These are phyloP conservation scores for Phytophthora pinifolia DNA, from an alignment of 352 stramenopile species.

Conservation along the genomic window DNA sequence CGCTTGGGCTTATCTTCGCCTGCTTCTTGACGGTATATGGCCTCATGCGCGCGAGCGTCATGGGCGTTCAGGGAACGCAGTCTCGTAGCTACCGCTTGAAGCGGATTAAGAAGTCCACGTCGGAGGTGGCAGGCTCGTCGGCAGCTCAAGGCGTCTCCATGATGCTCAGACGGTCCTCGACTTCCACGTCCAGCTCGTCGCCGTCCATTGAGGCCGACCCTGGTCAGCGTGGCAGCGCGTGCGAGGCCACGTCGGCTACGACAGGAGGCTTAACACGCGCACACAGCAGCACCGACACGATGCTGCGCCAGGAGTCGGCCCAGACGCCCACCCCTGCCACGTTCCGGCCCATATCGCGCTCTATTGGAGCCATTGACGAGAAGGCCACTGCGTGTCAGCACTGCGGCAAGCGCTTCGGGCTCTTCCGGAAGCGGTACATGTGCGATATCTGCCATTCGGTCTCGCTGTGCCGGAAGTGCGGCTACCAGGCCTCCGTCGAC, in stretches of 20 bases:
- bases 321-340: slow-evolving; percentile 14
- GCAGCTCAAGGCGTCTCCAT: slow-evolving; percentile 20
- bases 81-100: slow-evolving; percentile 52
- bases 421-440: slow-evolving; percentile 55
- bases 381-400: slow-evolving; percentile 41
- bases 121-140: slow-evolving; percentile 16
- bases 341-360: slow-evolving; percentile 30
- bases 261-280: slow-evolving; percentile 17
- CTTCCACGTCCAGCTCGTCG: slow-evolving; percentile 36
- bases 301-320: slow-evolving; percentile 11
- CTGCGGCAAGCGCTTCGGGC: slow-evolving; percentile 63
- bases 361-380: slow-evolving; percentile 25
- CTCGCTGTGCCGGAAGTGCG: slow-evolving; percentile 59
- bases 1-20: slow-evolving; percentile 47
- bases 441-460: slow-evolving; percentile 62
- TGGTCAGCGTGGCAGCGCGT: slow-evolving; percentile 26
- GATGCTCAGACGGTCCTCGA: slow-evolving; percentile 28
- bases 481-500: slow-evolving; percentile 46
- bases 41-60: slow-evolving; percentile 53
- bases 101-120: slow-evolving; percentile 49
- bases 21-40: slow-evolving; percentile 61
- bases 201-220: slow-evolving; percentile 27
- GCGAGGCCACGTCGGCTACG: slow-evolving; percentile 12
- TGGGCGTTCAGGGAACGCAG: slow-evolving; percentile 48
- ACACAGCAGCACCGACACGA: slow-evolving; percentile 21